Evolutionary conservation across 2,329 filamentous ascomycete genomes (phyloP).

Genomic region (Coniochaeta pulveracea): DNA sequence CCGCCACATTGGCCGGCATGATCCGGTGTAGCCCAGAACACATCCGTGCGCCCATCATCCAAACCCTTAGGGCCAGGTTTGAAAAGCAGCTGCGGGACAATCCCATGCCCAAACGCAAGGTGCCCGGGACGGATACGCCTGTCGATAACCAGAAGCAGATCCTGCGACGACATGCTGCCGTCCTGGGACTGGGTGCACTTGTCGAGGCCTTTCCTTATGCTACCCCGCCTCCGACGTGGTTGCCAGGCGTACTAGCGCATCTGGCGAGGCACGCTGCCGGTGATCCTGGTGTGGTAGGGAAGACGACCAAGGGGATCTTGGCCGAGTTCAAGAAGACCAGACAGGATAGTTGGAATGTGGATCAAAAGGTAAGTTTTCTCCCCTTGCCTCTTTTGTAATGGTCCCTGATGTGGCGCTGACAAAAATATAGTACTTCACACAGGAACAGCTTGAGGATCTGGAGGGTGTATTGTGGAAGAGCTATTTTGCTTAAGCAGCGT

Average conservation of each 20-base stretch:
- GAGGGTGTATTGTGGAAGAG: conserved; percentile 99
- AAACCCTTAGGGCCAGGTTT: conserved; percentile 67
- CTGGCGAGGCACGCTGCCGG: conserved; percentile 76
- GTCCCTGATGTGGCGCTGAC: neutral
- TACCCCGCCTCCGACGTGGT: conserved; percentile 83
- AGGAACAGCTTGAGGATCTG: conserved; percentile 87
- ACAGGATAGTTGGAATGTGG: conserved; percentile 96
- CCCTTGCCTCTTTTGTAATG: neutral
- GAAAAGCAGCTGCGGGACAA: conserved; percentile 67
- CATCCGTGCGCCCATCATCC: conserved; percentile 69
- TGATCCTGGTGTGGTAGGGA: conserved; percentile 86
- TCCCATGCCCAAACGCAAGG: conserved; percentile 69
- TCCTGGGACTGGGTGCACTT: conserved; percentile 79
- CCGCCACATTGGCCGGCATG: conserved; percentile 90
- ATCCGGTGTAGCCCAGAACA: conserved; percentile 82
- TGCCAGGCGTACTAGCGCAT: conserved; percentile 82
- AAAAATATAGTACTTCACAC: conserved; percentile 58
- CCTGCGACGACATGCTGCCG: conserved; percentile 76
- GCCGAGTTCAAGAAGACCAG: conserved; percentile 99
- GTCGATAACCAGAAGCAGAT: conserved; percentile 66
- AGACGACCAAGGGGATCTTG: conserved; percentile 86
- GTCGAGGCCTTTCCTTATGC: conserved; percentile 95
- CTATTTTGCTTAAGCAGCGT: conserved; percentile 83
- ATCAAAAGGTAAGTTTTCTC: conserved; percentile 70
- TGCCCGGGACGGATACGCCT: conserved; percentile 55